Conservation (phyloP, 2,329 filamentous ascomycete genomes). For the Trichophyton rubrum region DNA sequence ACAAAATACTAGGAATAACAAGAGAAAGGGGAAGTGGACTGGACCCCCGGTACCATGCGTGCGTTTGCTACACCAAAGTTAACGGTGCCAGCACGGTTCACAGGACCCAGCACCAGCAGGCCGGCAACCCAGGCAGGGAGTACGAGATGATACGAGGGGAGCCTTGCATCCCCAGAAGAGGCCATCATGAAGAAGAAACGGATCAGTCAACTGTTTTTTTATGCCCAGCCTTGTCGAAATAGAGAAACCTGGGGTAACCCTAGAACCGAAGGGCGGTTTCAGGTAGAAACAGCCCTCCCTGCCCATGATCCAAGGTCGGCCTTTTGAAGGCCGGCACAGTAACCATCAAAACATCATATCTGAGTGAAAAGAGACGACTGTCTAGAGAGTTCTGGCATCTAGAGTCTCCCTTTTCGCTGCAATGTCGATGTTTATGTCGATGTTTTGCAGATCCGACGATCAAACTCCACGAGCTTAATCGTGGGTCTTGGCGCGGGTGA, state of each 20-base stretch:
- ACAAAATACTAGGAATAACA: not conserved
- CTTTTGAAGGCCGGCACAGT: too few species aligned
- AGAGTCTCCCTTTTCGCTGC: not conserved
- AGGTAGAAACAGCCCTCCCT: not conserved
- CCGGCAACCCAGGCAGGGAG: not conserved
- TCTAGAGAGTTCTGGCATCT: too few species aligned
- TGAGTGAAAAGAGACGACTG: not conserved
- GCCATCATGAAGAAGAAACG: not conserved
- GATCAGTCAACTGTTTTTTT: not conserved
- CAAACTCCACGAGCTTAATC: slow-evolving; percentile 1
- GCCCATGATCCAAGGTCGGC: not conserved
- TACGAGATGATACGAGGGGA: too few species aligned
- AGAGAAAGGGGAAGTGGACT: not conserved
- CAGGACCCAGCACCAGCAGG: not conserved
- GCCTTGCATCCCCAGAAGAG: not conserved
- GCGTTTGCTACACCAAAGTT: not conserved
- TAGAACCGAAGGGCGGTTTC: not conserved
- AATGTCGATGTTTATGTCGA: not conserved
- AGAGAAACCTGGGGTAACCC: slow-evolving; percentile 1
- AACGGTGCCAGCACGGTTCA: not conserved
- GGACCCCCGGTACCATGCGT: not conserved
- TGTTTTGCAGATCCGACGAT: not conserved
- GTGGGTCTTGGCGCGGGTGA: not conserved
- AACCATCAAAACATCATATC: not conserved
- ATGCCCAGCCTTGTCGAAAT: not conserved